Evolutionary conservation across 805 yeast species (phyloP).

Genomic region (Nakazawaea laoshanensis): DNA sequence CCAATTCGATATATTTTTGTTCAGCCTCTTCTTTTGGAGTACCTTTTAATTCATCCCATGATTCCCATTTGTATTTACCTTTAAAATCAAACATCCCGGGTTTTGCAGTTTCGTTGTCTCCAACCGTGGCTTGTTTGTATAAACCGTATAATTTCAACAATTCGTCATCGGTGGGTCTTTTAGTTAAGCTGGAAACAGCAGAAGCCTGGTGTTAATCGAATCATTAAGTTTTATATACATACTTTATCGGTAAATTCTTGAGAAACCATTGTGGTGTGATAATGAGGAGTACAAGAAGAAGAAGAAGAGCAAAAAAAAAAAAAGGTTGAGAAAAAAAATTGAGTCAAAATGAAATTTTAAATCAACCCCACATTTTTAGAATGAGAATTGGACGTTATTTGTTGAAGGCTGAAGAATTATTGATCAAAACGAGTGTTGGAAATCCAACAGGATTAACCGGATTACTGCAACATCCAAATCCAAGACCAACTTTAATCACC

Average conservation of each 20-base stretch:
- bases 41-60: conserved; percentile 89
- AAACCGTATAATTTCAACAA: conserved; percentile 81
- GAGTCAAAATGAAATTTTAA: background rate
- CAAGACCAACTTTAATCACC: conserved; percentile 68
- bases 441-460: conserved; percentile 81
- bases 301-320: background rate
- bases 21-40: conserved; percentile 87
- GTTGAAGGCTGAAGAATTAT: conserved; percentile 34
- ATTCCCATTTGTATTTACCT: conserved; percentile 96
- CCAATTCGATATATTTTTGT: conserved; percentile 62
- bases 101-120: conserved; percentile 81
- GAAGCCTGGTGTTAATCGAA: conserved; percentile 44
- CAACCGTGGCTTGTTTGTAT: conserved; percentile 95
- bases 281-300: background rate
- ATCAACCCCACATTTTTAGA: background rate
- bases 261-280: conserved; percentile 22
- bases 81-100: conserved; percentile 91
- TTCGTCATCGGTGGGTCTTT: conserved; percentile 82
- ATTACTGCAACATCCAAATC: conserved; percentile 70
- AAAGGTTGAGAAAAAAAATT: background rate
- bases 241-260: conserved; percentile 27
- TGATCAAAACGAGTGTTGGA: conserved; percentile 52
- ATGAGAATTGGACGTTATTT: conserved; percentile 27
- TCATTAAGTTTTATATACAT: conserved; percentile 11
- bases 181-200: conserved; percentile 65